Evolutionary conservation across 257 asterid genomes (phyloP).

Genomic region (Parsonsia alboflavescens): DNA sequence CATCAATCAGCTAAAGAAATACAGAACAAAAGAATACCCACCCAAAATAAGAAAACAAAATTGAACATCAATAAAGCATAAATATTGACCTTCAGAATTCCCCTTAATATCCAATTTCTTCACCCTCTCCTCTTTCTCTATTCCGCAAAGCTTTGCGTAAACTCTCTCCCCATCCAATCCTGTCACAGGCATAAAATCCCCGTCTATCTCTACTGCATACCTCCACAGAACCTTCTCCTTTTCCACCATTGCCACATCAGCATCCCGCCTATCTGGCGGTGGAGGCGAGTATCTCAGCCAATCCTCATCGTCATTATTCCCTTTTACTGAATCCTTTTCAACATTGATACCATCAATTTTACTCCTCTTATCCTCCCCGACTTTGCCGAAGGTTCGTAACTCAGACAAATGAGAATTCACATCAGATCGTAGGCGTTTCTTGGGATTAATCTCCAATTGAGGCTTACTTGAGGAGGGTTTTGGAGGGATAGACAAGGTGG

Average conservation of each 20-base stretch:
- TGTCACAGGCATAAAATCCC: constrained; percentile 83
- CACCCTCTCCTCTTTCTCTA: constrained; percentile 38
- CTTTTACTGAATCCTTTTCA: constrained; percentile 10
- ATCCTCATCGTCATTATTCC: constrained; percentile 43
- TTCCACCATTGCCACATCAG: constrained; percentile 37
- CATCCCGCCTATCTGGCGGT: constrained; percentile 31
- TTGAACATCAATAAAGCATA: neutral
- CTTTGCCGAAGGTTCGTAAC: neutral
- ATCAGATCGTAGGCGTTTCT: constrained; percentile 49
- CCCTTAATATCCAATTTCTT: constrained; percentile 37
- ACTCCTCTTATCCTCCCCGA: constrained; percentile 19
- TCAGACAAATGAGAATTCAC: constrained; percentile 5
- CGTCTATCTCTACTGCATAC: constrained; percentile 67
- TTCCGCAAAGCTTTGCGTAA: constrained; percentile 67
- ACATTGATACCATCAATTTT: constrained; percentile 9
- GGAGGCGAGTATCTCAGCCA: constrained; percentile 59
- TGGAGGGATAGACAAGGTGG: constrained; percentile 45
- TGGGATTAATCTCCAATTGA: constrained; percentile 27
- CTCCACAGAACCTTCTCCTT: constrained; percentile 65
- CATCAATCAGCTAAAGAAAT: neutral
- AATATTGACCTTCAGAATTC: constrained; percentile 39
- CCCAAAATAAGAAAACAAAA: neutral
- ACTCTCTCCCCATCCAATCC: constrained; percentile 95
- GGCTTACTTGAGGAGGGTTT: constrained; percentile 36
- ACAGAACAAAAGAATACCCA: neutral